A percentile compares a stretch with the other conserved stretches of the same genome.
Evolutionary conservation across 2,329 filamentous ascomycete species (phyloP).

Genomic region (Sclerotinia subarctica): DNA sequence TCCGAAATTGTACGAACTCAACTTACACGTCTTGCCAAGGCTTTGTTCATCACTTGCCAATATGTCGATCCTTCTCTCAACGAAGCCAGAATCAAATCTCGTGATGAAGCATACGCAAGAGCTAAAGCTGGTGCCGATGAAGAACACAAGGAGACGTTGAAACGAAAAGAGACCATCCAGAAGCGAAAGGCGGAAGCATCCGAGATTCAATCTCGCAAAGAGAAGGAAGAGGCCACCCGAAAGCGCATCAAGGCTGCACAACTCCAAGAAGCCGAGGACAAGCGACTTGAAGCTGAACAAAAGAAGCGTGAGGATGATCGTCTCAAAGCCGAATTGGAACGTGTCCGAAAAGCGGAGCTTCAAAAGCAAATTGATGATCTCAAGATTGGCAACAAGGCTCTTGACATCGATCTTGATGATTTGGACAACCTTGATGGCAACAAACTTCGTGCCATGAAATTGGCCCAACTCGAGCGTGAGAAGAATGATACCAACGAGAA

Average conservation of each 20-base stretch:
- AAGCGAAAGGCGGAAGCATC: constrained; percentile 97
- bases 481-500: constrained; percentile 95
- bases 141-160: constrained; percentile 82
- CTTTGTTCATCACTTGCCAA: constrained; percentile 88
- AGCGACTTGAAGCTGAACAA: constrained; percentile 87
- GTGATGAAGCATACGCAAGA: constrained; percentile 74
- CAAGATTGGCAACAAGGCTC: constrained; percentile 77
- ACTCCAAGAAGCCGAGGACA: constrained; percentile 83
- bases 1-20: constrained; percentile 97
- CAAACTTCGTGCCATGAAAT: constrained; percentile 88
- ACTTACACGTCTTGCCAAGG: constrained; percentile 85
- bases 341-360: constrained; percentile 87
- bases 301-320: constrained; percentile 85
- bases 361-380: constrained; percentile 90
- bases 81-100: constrained; percentile 73
- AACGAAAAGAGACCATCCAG: constrained; percentile 85
- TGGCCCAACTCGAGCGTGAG: constrained; percentile 93
- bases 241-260: constrained; percentile 85
- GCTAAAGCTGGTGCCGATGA: constrained; percentile 86
- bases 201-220: constrained; percentile 79
- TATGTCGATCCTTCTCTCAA: constrained; percentile 92
- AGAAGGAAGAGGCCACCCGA: constrained; percentile 87
- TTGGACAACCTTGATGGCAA: constrained; percentile 85
- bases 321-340: constrained; percentile 80
- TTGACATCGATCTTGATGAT: constrained; percentile 74